Base-by-base conservation (phyloP, 257 asterid species). In the Nemophila menziesii region DNA sequence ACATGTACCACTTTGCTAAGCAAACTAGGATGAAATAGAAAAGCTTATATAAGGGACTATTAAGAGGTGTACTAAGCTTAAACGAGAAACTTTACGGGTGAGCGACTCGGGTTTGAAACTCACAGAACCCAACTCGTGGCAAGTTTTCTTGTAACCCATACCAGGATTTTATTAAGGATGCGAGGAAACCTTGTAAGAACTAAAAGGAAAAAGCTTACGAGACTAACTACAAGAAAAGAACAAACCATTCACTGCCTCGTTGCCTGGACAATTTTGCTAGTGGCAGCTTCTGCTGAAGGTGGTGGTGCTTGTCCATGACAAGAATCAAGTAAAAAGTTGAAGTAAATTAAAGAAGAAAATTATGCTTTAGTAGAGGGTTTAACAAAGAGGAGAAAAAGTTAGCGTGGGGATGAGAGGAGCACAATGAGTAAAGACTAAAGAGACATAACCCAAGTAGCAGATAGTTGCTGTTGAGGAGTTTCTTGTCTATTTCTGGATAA, bases 201-300 rank as follows among this genome's bases (percentile, higher is more conserved):
- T n/a, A n/a, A n/a, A n/a, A n/a, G n/a, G n/a, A n/a, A n/a, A n/a
- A n/a, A n/a, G n/a, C n/a, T n/a, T n/a, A n/a, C n/a, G n/a, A n/a
- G n/a, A n/a, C n/a, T n/a, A n/a, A n/a, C n/a, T n/a, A n/a, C n/a
- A 29, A 40, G 20, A 20, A 17, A 18, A 17, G 11, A 55, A 53
- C 70, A 39, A 62, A 86, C 97, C 94, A 86, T 86, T 79, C 93
- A 23, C 68, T 75, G 68, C 77, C 71, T 9, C 46, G 12, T 24
- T 77, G 94, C 49, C 78, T 53, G 1, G 86, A 69, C 44, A 70
- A 67, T 64, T 80, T 80, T 41, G 77, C 54, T 45, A 67, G 55
- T 33, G 85, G 76, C 73, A 67, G 66, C 45, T 62, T 84, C 55
- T 41, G 46, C 26, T 41, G 46, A 41, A 18, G 46, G 12, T 41